Evolutionary conservation across 2,329 filamentous ascomycete species (phyloP).

Genomic region (Colletotrichum karsti): DNA sequence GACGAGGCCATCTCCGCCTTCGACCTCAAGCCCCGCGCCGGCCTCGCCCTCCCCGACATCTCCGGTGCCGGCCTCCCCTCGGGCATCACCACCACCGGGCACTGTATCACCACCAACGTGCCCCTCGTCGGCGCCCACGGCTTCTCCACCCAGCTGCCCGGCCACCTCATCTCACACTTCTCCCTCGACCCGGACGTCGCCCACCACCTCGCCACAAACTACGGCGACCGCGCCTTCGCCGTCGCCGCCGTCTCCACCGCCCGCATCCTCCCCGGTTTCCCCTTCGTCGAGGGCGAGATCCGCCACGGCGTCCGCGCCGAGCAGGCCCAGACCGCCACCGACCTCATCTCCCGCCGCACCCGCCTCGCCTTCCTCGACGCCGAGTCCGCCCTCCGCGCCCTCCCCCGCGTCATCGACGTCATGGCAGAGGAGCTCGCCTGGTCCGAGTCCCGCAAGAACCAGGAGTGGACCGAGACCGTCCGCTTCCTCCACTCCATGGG

Average conservation of each 20-base stretch:
- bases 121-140: slow-evolving; percentile 82
- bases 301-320: slow-evolving; percentile 77
- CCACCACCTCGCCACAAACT: slow-evolving; percentile 49
- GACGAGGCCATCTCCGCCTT: slow-evolving; percentile 79
- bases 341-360: slow-evolving; percentile 76
- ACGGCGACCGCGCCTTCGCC: slow-evolving; percentile 72
- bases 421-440: slow-evolving; percentile 77
- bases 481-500: slow-evolving; percentile 56
- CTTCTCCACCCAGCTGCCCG: slow-evolving; percentile 50
- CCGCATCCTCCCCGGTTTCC: slow-evolving; percentile 72
- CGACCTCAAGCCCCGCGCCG: slow-evolving; percentile 59
- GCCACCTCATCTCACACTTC: slow-evolving; percentile 43
- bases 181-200: slow-evolving; percentile 49
- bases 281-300: slow-evolving; percentile 79
- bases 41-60: slow-evolving; percentile 66
- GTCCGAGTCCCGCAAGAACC: slow-evolving; percentile 65
- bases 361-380: slow-evolving; percentile 81
- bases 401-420: slow-evolving; percentile 76
- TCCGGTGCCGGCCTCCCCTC: slow-evolving; percentile 66
- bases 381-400: slow-evolving; percentile 72
- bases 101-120: slow-evolving; percentile 78
- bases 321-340: slow-evolving; percentile 76
- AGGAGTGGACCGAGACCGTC: slow-evolving; percentile 62
- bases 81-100: slow-evolving; percentile 67
- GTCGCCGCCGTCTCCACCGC: slow-evolving; percentile 62